Evolutionary conservation across 139 green algal genomes (phyloP).

Genomic region (Haematococcus lacustris): DNA sequence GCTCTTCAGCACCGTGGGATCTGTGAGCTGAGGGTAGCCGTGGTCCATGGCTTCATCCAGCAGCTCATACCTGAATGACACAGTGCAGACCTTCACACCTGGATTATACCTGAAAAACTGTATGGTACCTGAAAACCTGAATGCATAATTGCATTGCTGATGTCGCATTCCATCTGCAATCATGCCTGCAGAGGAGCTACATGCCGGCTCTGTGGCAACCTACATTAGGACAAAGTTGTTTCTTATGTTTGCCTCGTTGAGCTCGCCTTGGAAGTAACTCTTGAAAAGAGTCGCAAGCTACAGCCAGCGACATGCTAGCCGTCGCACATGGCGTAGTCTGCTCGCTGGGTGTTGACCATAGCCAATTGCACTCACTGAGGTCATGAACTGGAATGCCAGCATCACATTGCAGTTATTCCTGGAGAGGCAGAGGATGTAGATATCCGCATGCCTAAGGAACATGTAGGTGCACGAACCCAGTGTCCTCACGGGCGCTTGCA

Average conservation of each 20-base stretch:
- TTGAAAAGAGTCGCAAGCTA: slow-evolving; percentile 76
- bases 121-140: too few species aligned
- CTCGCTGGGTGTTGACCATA: too few species aligned
- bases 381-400: slow-evolving; percentile 87
- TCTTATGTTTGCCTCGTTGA: slow-evolving; percentile 75
- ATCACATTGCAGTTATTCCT: slow-evolving; percentile 87
- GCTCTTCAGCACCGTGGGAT: slow-evolving; percentile 77
- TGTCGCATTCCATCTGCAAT: too few species aligned
- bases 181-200: too few species aligned
- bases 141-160: too few species aligned
- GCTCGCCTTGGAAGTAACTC: slow-evolving; percentile 84
- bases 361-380: slow-evolving; percentile 43
- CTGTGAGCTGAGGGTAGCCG: slow-evolving; percentile 37
- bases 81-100: too few species aligned
- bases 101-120: too few species aligned
- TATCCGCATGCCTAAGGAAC: slow-evolving; percentile 76
- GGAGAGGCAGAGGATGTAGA: slow-evolving; percentile 92
- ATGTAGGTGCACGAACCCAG: slow-evolving; percentile 78
- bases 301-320: background rate
- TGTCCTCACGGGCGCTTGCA: slow-evolving; percentile 71
- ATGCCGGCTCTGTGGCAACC: too few species aligned
- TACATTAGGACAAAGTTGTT: slow-evolving; percentile 95
- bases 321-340: background rate
- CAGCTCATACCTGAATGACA: slow-evolving; percentile 28
- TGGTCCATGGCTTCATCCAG: slow-evolving; percentile 13